Evolutionary conservation across 1,284 basidiomycete species (phyloP).

Genomic region (Papiliotrema fonsecae): DNA sequence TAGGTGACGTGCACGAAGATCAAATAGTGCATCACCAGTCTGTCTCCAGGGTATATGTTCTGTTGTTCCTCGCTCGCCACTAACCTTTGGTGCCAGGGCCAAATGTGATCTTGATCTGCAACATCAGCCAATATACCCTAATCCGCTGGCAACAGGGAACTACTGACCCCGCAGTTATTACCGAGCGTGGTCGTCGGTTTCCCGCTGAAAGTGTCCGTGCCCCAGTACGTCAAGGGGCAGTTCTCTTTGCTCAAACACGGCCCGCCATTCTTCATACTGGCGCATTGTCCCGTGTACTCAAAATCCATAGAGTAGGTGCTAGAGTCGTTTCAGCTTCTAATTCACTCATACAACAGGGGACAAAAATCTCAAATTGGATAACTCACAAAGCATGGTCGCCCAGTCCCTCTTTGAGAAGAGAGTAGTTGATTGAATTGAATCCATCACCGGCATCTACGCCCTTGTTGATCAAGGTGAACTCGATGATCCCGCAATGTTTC

Average conservation of each 20-base stretch:
- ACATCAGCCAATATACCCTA: no score
- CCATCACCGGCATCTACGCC: background rate
- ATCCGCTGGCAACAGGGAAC: background rate
- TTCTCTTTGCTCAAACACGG: background rate
- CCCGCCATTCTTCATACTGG: background rate
- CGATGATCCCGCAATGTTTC: conserved; percentile 21
- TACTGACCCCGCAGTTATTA: background rate
- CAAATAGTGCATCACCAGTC: no score
- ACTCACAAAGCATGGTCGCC: background rate
- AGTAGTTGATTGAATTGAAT: conserved; percentile 17
- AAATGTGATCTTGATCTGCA: background rate
- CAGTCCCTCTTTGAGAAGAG: conserved; percentile 9
- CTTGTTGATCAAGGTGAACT: conserved; percentile 19
- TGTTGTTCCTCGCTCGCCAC: no score
- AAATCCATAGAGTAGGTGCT: conserved; percentile 19
- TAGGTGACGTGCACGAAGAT: no score
- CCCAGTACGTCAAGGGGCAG: background rate
- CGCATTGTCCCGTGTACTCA: background rate
- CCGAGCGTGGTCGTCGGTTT: background rate
- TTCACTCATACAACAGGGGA: background rate
- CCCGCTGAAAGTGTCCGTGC: background rate
- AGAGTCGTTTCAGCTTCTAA: background rate
- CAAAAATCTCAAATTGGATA: no score
- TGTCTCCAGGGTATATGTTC: no score
- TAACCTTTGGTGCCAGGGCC: no score